Evolutionary conservation across 257 asterid species (phyloP).

Genomic region (Solanum piurae): DNA sequence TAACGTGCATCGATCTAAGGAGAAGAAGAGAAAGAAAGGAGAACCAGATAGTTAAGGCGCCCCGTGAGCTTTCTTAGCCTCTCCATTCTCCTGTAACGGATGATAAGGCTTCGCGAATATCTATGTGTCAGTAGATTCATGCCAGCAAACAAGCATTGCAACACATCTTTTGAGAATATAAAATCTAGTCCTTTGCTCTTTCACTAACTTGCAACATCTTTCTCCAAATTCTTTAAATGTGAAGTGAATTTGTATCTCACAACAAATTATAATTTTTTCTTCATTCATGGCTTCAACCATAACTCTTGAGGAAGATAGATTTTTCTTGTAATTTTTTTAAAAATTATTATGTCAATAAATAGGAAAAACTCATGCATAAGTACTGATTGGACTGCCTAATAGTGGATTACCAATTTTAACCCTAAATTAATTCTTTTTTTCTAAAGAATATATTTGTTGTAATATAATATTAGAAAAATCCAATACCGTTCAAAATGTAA

Average conservation of each 20-base stretch:
- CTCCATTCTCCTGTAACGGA: too few species aligned
- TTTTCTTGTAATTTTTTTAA: not conserved
- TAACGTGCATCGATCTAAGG: not conserved
- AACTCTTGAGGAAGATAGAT: not conserved
- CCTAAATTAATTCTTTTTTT: not conserved
- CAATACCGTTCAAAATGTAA: not conserved
- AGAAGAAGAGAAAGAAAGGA: not conserved
- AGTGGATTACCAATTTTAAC: not conserved
- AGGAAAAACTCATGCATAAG: not conserved
- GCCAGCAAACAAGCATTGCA: conserved; percentile 14
- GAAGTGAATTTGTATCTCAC: not conserved
- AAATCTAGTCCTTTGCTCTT: conserved; percentile 13
- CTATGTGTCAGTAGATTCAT: not conserved
- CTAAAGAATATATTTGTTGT: not conserved
- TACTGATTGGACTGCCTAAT: not conserved
- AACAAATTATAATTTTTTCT: not conserved
- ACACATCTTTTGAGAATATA: conserved; percentile 13
- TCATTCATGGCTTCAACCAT: not conserved
- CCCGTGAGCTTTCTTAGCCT: too few species aligned
- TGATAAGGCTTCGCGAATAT: too few species aligned
- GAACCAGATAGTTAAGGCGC: too few species aligned
- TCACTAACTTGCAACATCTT: conserved; percentile 10
- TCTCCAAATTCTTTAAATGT: conserved; percentile 3
- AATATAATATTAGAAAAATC: not conserved
- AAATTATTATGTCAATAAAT: not conserved